Conservation (phyloP, 2,329 filamentous ascomycete species). For the Fusarium secorum region DNA sequence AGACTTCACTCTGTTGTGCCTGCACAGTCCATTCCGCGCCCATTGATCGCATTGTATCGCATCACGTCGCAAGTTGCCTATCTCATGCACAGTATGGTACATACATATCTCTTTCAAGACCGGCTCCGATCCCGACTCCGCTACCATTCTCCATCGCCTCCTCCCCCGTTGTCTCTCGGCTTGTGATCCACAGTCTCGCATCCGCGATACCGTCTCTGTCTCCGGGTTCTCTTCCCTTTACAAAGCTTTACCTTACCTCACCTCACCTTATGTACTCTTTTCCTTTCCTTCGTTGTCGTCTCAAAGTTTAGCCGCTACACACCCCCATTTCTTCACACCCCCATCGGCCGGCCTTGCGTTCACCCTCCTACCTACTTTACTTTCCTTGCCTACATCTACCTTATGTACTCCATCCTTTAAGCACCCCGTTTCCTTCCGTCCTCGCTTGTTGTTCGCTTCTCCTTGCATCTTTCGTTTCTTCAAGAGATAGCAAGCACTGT, state of each 20-base stretch:
- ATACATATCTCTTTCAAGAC: conserved; percentile 12
- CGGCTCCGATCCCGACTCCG: conserved; percentile 33
- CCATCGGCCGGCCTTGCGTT: conserved; percentile 16
- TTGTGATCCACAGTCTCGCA: conserved; percentile 34
- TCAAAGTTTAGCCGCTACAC: conserved; percentile 37
- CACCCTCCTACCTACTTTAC: conserved; percentile 22
- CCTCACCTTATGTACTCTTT: conserved; percentile 3
- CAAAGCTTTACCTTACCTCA: background rate
- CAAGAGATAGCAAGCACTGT: conserved; percentile 20
- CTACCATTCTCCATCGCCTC: conserved; percentile 24
- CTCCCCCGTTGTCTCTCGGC: conserved; percentile 27
- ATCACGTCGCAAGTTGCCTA: background rate
- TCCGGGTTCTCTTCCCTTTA: conserved; percentile 21
- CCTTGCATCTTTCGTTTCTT: conserved; percentile 18
- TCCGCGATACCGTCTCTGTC: conserved; percentile 28
- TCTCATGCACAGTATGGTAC: conserved; percentile 9
- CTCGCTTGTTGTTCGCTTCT: conserved; percentile 16
- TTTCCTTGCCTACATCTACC: conserved; percentile 12
- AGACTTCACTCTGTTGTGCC: background rate
- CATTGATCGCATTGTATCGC: conserved; percentile 9
- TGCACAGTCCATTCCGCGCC: conserved; percentile 7
- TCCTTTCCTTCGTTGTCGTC: conserved; percentile 21
- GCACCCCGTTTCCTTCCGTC: conserved; percentile 32
- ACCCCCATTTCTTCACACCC: conserved; percentile 24
- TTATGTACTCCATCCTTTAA: conserved; percentile 30